Evolutionary conservation across 2,329 filamentous ascomycete genomes (phyloP).

Genomic region (Colletotrichum siamense): DNA sequence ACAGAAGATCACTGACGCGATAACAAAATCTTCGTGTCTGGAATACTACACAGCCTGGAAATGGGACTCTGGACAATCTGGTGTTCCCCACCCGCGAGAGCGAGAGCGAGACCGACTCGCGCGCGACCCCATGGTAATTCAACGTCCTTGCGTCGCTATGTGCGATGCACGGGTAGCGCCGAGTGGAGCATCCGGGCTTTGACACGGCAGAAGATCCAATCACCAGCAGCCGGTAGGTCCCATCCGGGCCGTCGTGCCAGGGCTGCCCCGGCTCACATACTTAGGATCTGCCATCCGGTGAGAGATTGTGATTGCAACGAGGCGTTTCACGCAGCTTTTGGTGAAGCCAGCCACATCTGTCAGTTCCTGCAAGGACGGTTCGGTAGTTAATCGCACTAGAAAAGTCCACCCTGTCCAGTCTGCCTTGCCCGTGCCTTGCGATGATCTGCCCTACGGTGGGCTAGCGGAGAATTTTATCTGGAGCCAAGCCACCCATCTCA

Average conservation of each 20-base stretch:
- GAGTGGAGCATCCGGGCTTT: background rate
- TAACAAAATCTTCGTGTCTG: background rate
- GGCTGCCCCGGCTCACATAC: background rate
- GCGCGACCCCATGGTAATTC: background rate
- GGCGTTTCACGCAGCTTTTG: background rate
- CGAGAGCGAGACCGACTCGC: constrained; percentile 13
- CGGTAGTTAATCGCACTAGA: background rate
- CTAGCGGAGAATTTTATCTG: constrained; percentile 7
- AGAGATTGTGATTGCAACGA: background rate
- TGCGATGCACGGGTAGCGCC: background rate
- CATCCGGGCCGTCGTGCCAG: background rate
- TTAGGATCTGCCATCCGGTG: background rate
- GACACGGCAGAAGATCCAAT: background rate
- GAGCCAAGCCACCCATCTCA: constrained; percentile 7
- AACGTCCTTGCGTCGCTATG: background rate
- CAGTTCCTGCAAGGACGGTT: background rate
- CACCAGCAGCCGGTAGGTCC: background rate
- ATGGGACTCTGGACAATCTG: background rate
- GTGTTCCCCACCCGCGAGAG: background rate
- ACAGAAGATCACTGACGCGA: background rate
- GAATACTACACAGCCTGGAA: background rate
- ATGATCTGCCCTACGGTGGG: constrained; percentile 2
- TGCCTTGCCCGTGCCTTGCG: constrained; percentile 6
- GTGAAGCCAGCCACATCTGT: background rate
- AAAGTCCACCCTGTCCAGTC: background rate